A percentile compares a stretch with the other conserved stretches of the same genome.
These are phyloP conservation scores for Chlorophyllum brunneum DNA, from an alignment of 768 basidiomycete species.

Conservation along the genomic window DNA sequence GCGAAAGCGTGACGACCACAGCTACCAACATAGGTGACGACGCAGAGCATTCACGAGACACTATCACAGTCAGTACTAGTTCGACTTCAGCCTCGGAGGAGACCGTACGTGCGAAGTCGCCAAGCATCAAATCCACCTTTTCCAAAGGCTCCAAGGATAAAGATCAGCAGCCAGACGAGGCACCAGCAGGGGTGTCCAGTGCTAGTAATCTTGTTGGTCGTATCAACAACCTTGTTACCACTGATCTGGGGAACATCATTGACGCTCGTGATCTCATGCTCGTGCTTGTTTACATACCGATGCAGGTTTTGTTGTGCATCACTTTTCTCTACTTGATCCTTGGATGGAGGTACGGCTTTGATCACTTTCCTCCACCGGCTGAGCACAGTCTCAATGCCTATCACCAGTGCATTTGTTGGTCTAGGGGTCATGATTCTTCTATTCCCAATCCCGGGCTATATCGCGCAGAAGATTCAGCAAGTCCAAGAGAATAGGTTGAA, in stretches of 20 bases:
- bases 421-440: conserved; percentile 48
- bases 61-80: conserved; percentile 1
- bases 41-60: conserved; percentile 4
- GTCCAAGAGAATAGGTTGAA: conserved; percentile 49
- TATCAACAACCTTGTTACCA: conserved; percentile 75
- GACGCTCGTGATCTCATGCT: conserved; percentile 35
- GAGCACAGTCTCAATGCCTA: too few relatives aligned
- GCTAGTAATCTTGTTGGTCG: conserved; percentile 58
- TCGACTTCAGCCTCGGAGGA: background rate
- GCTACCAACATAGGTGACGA: background rate
- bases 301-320: conserved; percentile 37
- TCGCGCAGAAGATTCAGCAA: conserved; percentile 47
- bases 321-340: conserved; percentile 44
- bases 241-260: conserved; percentile 46
- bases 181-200: conserved; percentile 10
- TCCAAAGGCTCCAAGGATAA: conserved; percentile 5
- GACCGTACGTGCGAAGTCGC: conserved; percentile 2
- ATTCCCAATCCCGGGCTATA: conserved; percentile 56
- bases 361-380: too few relatives aligned
- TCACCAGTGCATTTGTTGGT: conserved; percentile 62
- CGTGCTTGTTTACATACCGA: conserved; percentile 34
- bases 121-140: conserved; percentile 8
- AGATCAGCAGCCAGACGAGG: background rate
- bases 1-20: background rate
- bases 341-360: conserved; percentile 43